Evolutionary conservation across 176 grass and related monocot genomes (phyloP).

Genomic region (Aegilops longissima): DNA sequence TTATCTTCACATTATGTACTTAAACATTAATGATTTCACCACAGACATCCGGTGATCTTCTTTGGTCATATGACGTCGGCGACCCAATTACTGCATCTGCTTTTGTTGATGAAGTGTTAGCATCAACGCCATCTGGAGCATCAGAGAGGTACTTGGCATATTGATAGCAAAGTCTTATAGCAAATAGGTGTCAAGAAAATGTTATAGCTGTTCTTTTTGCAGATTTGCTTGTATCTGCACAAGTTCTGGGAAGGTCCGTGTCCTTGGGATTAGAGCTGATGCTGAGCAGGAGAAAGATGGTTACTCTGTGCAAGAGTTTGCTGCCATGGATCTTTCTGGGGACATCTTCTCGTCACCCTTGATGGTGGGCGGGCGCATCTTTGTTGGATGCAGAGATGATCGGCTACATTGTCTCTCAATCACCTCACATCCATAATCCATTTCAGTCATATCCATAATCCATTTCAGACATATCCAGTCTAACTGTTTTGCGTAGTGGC

Average conservation of each 20-base stretch:
- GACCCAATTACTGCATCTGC: conserved; percentile 78
- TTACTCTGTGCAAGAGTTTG: conserved; percentile 44
- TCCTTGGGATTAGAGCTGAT: conserved; percentile 58
- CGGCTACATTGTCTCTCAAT: conserved; percentile 63
- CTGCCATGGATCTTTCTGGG: conserved; percentile 53
- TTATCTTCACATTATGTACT: conserved; percentile 2
- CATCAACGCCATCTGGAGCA: conserved; percentile 36
- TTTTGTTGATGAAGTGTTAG: conserved; percentile 76
- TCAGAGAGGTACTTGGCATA: conserved; percentile 56
- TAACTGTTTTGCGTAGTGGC: neutral
- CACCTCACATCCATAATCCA: conserved; percentile 2
- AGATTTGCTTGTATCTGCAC: conserved; percentile 87
- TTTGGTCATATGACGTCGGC: conserved; percentile 65
- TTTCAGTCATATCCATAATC: neutral
- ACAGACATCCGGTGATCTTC: conserved; percentile 54
- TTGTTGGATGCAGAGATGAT: conserved; percentile 88
- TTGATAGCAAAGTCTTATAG: neutral
- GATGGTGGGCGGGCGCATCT: conserved; percentile 84
- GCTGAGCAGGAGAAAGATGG: conserved; percentile 28
- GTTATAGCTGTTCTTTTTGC: neutral
- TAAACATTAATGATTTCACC: neutral
- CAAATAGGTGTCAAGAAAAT: conserved; percentile 11
- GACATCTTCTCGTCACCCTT: conserved; percentile 91
- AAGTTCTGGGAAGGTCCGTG: conserved; percentile 71
- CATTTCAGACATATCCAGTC: neutral